Base-by-base conservation (phyloP, 805 yeast genomes). In the Starmerella bombicola region DNA sequence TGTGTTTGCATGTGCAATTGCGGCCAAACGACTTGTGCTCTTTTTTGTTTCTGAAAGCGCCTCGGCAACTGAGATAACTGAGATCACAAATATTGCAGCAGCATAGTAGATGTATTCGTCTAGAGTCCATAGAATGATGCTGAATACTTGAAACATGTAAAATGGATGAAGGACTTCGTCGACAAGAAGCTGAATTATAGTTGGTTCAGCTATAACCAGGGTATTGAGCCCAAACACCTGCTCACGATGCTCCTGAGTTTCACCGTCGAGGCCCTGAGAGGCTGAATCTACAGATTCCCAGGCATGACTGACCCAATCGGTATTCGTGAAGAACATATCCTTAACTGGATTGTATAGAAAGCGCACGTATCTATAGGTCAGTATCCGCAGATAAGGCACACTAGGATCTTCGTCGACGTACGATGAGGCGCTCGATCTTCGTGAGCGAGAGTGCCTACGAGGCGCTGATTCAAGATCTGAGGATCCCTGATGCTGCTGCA, bases 51-150 rank as follows among this genome's bases (percentile, higher is more conserved):
- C 98, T n/a, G 80, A 50, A 29, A 91, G 66, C 1, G 96, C 80
- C 53, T 85, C 82, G 15, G 69, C 62, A 20, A 91, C 78, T 2
- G 95, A 82, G 3, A 81, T 62, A 29, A 85, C 57, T 0, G 98
- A 91, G 25, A 91, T 91, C 26, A 85, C 42, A 50, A 91, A 78
- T 45, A 91, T 91, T 60, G 98, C 93, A 16, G 74, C 68, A 0
- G 99, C 99, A 57, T 91, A 91, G 62, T 88, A 91, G 58, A 78
- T 81, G 60, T 93, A 91, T 52, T 81, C 79, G 59, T 91, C 99
- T 13, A 84, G 73, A 9, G 84, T 69, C 99, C 99, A 91, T 33
- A 91, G 65, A 24, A 86, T 63, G 41, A 91, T 80, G 3, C 96
- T 85, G 56, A 88, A 88, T 1, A 88, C 77, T 64, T 91, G 99